Base-by-base conservation (phyloP, 202 grass and related monocot genomes). In the Digitaria exilis region DNA sequence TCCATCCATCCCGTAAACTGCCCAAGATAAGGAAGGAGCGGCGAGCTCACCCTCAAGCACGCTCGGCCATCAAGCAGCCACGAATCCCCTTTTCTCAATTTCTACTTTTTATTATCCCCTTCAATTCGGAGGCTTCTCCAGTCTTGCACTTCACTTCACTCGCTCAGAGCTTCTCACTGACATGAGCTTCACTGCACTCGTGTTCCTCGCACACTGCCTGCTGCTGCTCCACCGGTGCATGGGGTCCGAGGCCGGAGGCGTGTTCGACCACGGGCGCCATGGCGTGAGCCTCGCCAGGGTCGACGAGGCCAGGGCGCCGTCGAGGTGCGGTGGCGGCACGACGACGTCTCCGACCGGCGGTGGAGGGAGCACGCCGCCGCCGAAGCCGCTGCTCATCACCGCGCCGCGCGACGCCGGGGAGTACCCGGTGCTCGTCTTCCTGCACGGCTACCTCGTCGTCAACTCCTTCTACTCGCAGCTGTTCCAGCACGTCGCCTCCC, bases 401-500 rank as follows among this genome's bases (percentile, higher is more conserved):
- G 57, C 88, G 7, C 95, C 95, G 8, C 21, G 10, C 42, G 88
- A 93, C 56, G 87, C 65, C 14, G 95, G 90, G 31, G 88, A 90
- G 41, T 97, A 97, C 87, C 92, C 92, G 15, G 88, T 95, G 32
- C 54, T 97, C 21, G 3, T 95, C 22, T 97, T 97, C 81, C 34
- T 91, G 55, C 92, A 97, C 73, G 95, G 95, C 19, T 97, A 93
- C 71, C 67, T 97, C 43, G 63, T 69, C 17, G 30, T 55, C 55
- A 97, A 97, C 71, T 91, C 87, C 51, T 97, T 97, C 92, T 97
- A 97, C 73, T 97, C 95, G 25, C 92, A 95, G 90, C 86, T 95
- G 14, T 59, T 93, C 39, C 70, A 78, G 49, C 95, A 93, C 71
- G 69, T 97, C 2, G 92, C 95, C 37, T 97, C 95, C 85, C 90